A percentile compares a stretch with the other conserved stretches of the same genome.
Conservation (phyloP, 805 yeast species). For the Myxozyma sirexii region DNA sequence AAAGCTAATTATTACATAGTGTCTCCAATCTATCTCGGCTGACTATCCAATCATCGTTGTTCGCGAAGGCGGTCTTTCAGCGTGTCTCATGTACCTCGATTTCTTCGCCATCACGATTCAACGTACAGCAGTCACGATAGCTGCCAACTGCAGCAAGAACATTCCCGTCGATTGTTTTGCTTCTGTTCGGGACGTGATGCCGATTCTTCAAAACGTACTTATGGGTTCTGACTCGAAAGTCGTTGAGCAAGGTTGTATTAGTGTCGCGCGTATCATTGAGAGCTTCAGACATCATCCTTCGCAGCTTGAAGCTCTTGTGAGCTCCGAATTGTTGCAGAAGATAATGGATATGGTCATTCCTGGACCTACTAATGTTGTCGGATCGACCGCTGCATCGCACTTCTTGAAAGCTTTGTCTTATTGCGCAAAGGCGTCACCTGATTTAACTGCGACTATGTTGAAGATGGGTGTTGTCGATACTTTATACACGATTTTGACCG, state of each 20-base stretch:
- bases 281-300: constrained; percentile 51
- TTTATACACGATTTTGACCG: constrained; percentile 54
- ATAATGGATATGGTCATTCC: constrained; percentile 24
- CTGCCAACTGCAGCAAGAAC: constrained; percentile 65
- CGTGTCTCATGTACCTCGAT: constrained; percentile 75
- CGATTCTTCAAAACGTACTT: constrained; percentile 55
- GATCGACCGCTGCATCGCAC: constrained; percentile 15
- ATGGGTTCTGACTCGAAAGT: constrained; percentile 60
- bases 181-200: constrained; percentile 58
- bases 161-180: constrained; percentile 51
- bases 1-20: constrained; percentile 54
- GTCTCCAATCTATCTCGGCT: constrained; percentile 43
- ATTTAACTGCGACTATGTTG: constrained; percentile 51
- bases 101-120: constrained; percentile 90
- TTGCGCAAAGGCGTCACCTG: constrained; percentile 49
- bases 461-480: constrained; percentile 52
- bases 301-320: constrained; percentile 51
- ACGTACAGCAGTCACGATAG: constrained; percentile 72
- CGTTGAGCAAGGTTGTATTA: constrained; percentile 65
- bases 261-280: constrained; percentile 60
- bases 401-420: constrained; percentile 48
- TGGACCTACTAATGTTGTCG: constrained; percentile 25
- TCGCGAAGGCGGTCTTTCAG: constrained; percentile 60
- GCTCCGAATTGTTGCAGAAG: constrained; percentile 42
- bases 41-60: constrained; percentile 45